Evolutionary conservation across 2,329 filamentous ascomycete species (phyloP).

Genomic region (Sporothrix phasma): DNA sequence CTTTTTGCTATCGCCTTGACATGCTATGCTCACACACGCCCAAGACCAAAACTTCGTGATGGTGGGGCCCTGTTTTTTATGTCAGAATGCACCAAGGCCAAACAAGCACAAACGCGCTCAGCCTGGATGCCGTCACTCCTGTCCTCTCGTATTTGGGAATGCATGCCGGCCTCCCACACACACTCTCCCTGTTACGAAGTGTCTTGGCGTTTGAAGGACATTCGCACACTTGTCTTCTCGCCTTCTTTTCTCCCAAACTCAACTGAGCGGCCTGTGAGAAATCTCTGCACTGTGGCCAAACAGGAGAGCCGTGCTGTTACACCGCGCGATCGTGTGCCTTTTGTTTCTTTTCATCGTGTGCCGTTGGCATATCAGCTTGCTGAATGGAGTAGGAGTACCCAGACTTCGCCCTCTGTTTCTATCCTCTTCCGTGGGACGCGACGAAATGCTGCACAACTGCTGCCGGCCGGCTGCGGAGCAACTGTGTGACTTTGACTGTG

Average conservation of each 20-base stretch:
- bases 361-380: no score
- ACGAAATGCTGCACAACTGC: not conserved
- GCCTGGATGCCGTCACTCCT: not conserved
- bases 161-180: not conserved
- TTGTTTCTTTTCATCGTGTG: not conserved
- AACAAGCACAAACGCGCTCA: not conserved
- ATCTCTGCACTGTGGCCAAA: not conserved
- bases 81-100: not conserved
- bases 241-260: not conserved
- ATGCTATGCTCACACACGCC: not conserved
- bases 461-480: not conserved
- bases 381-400: no score
- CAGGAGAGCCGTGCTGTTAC: conserved; percentile 3
- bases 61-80: not conserved
- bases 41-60: conserved; percentile 2
- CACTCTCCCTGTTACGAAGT: not conserved
- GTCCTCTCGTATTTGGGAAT: not conserved
- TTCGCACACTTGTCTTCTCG: not conserved
- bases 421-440: not conserved
- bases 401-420: not conserved
- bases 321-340: conserved; percentile 7
- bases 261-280: not conserved
- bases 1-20: not conserved
- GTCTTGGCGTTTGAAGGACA: not conserved
- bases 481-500: not conserved